Evolutionary conservation across 164 flowering plant genomes (phyloP), one percentile per base, ranked within the genome.

Genomic region (Amborella trichopoda): DNA sequence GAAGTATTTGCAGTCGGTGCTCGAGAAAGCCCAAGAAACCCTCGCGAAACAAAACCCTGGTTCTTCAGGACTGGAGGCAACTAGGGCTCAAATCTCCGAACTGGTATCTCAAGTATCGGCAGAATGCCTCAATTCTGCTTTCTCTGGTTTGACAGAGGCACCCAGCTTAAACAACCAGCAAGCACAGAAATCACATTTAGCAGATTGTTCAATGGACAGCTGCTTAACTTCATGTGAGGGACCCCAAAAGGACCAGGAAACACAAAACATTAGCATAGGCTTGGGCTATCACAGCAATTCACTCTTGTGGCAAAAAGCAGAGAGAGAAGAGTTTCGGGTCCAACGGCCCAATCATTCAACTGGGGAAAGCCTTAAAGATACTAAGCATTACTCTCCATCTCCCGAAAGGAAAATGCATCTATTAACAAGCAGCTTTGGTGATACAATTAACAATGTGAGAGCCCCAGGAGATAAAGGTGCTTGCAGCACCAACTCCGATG

Each of bases 21-120:
- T 88, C 53, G 91, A 88, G 67, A 88, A 77, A 71, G 96, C 96
- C 10, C 86, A 88, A 30, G 94, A 88, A 38, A 81, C 96, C 4
- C 79, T 88, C 33, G 96, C 83, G 55, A 68, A 63, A 57, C 94
- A 83, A 40, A 79, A 81, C 40, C 46, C 68, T 26, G 90, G 94
- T 23, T 40, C 77, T 25, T 64, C 53, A 19, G 90, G 85, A 48
- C 64, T 81, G 1, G 94, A 83, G 57, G 81, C 78, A 23, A 79
- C 91, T 28, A 80, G 80, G 71, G 74, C 74, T 36, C 88, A 81
- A 53, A 71, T 83, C 49, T 80, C 96, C 1, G 88, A 83, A 54
- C 48, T 83, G 36, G 91, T 71, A 18, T 76, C 86, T 21, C 74
- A 74, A 59, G 81, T 83, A 23, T 83, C 91, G 4, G 69, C 67